Evolutionary conservation across 2,329 filamentous ascomycete species (phyloP).

Genomic region (Claviceps purpurea): DNA sequence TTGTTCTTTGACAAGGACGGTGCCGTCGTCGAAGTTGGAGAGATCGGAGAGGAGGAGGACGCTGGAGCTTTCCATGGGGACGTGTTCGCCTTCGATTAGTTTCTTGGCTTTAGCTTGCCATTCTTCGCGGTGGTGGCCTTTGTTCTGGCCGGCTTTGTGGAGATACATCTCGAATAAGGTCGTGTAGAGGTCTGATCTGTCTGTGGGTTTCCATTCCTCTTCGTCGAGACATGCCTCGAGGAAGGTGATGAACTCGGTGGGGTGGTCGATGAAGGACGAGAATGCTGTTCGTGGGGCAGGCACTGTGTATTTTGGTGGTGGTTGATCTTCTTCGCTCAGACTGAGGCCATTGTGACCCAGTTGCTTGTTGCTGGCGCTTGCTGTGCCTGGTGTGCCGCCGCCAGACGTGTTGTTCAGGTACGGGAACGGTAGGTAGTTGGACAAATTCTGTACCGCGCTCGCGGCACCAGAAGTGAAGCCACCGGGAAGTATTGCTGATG

Average conservation of each 20-base stretch:
- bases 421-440: conserved; percentile 69
- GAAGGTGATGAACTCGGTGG: conserved; percentile 83
- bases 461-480: conserved; percentile 46
- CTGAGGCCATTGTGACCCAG: conserved; percentile 39
- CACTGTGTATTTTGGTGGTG: conserved; percentile 51
- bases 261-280: conserved; percentile 90
- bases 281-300: conserved; percentile 83
- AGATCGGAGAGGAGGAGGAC: conserved; percentile 86
- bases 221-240: conserved; percentile 76
- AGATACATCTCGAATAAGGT: conserved; percentile 98
- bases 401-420: conserved; percentile 58
- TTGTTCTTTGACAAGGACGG: conserved; percentile 84
- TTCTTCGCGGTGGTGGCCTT: conserved; percentile 48
- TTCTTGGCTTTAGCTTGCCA: conserved; percentile 90
- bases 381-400: conserved; percentile 35
- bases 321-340: conserved; percentile 32
- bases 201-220: conserved; percentile 53
- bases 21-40: conserved; percentile 80
- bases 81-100: conserved; percentile 67
- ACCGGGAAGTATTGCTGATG: conserved; percentile 19
- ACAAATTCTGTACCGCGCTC: conserved; percentile 73
- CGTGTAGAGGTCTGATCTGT: conserved; percentile 79
- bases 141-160: conserved; percentile 68
- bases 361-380: conserved; percentile 31
- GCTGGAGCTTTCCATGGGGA: conserved; percentile 87